Conservation (phyloP, 352 stramenopile species). For the Phytophthora multivora region DNA sequence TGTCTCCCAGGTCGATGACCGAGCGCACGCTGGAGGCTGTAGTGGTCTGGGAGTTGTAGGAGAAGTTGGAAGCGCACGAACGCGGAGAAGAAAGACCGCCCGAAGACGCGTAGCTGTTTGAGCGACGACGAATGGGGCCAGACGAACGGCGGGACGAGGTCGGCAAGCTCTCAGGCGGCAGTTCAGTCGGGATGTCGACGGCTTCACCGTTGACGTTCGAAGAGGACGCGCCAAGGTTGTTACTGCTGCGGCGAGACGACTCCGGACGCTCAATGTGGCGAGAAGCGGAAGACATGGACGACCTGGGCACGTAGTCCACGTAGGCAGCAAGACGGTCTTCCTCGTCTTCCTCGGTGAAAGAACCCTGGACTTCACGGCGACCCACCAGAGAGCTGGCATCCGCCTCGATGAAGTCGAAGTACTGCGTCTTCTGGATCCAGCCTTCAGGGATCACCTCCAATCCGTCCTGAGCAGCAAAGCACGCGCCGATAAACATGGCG, state of each 20-base stretch:
- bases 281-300: slow-evolving; percentile 48
- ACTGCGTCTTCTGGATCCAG: slow-evolving; percentile 83
- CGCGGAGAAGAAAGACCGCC: slow-evolving; percentile 61
- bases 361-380: slow-evolving; percentile 67
- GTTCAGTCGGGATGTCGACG: slow-evolving; percentile 20
- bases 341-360: slow-evolving; percentile 60
- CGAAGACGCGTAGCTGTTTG: slow-evolving; percentile 72
- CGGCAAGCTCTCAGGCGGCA: slow-evolving; percentile 21
- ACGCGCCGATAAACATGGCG: slow-evolving; percentile 84
- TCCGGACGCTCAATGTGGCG: slow-evolving; percentile 32
- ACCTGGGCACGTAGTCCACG: slow-evolving; percentile 57
- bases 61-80: slow-evolving; percentile 78
- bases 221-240: slow-evolving; percentile 20
- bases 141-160: slow-evolving; percentile 28
- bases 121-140: slow-evolving; percentile 38
- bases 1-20: slow-evolving; percentile 77
- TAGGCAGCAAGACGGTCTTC: slow-evolving; percentile 49
- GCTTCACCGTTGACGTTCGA: slow-evolving; percentile 18
- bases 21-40: slow-evolving; percentile 67
- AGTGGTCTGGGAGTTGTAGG: slow-evolving; percentile 73
- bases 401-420: slow-evolving; percentile 82
- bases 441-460: slow-evolving; percentile 67
- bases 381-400: slow-evolving; percentile 71
- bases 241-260: slow-evolving; percentile 27
- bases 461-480: slow-evolving; percentile 77